These are phyloP conservation scores for Penicillium antarcticum DNA, from an alignment of 495 filamentous ascomycete species.

Conservation along the genomic window DNA sequence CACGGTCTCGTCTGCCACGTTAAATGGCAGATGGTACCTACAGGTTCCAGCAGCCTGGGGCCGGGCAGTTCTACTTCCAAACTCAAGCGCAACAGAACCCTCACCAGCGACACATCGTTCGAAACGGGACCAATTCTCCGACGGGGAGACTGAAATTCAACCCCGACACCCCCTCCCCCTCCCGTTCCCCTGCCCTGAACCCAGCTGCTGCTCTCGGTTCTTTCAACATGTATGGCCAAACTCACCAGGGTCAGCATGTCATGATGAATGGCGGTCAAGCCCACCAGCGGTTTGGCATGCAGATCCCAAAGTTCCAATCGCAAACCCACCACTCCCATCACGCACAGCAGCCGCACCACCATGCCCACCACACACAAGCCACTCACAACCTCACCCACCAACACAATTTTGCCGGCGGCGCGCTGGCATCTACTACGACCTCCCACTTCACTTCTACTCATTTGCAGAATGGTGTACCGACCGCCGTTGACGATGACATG, in stretches of 20 bases:
- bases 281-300: constrained; percentile 62
- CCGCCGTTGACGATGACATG: constrained; percentile 53
- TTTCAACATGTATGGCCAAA: constrained; percentile 79
- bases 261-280: constrained; percentile 65
- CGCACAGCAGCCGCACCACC: constrained; percentile 72
- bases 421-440: constrained; percentile 64
- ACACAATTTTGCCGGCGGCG: constrained; percentile 73
- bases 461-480: constrained; percentile 71
- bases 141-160: constrained; percentile 46
- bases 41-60: constrained; percentile 70
- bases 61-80: constrained; percentile 61
- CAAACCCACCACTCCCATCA: constrained; percentile 70
- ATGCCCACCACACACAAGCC: constrained; percentile 68
- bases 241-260: constrained; percentile 77
- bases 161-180: constrained; percentile 65
- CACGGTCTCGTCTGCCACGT: constrained; percentile 46
- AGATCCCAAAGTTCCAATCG: constrained; percentile 69
- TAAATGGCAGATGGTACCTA: constrained; percentile 86
- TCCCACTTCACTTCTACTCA: constrained; percentile 70
- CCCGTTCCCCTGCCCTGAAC: constrained; percentile 64
- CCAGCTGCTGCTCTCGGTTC: constrained; percentile 61
- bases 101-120: constrained; percentile 49
- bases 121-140: constrained; percentile 54
- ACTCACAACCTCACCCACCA: constrained; percentile 68
- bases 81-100: constrained; percentile 50